A percentile compares a stretch with the other conserved stretches of the same genome.
Conservation (phyloP, 345 rosid species). For the Clausena lansium region DNA sequence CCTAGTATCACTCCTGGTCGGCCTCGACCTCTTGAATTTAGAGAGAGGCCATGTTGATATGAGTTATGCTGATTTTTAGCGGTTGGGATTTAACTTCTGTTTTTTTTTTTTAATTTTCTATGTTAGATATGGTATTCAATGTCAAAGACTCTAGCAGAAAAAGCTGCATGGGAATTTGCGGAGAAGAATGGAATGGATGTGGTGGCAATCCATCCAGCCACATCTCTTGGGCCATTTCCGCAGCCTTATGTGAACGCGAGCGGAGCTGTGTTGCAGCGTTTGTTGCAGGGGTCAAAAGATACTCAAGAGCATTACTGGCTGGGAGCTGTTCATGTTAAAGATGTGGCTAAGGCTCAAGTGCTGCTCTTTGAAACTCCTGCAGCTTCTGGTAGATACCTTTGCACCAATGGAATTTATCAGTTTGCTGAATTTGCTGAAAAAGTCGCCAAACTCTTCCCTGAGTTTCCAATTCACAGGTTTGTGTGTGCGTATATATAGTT, state of each 20-base stretch:
- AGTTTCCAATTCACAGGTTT: background rate
- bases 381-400: conserved; percentile 72
- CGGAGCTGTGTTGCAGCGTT: conserved; percentile 57
- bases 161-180: conserved; percentile 67
- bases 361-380: conserved; percentile 55
- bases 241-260: conserved; percentile 80
- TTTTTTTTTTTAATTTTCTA: background rate
- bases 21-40: too few species aligned
- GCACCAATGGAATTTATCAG: conserved; percentile 76
- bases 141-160: conserved; percentile 80
- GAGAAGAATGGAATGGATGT: conserved; percentile 61
- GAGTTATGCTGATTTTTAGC: too few species aligned
- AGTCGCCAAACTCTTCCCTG: background rate
- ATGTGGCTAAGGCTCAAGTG: conserved; percentile 67
- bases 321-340: conserved; percentile 76
- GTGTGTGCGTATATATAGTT: too few species aligned
- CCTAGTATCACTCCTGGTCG: too few species aligned
- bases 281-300: conserved; percentile 61
- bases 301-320: conserved; percentile 76
- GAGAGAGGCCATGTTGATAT: too few species aligned
- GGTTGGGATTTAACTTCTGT: too few species aligned
- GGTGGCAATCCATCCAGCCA: conserved; percentile 68
- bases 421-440: conserved; percentile 45
- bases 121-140: conserved; percentile 78
- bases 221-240: conserved; percentile 69